Evolutionary conservation across 2,329 filamentous ascomycete genomes (phyloP).

Genomic region (Chaetomium sp.): DNA sequence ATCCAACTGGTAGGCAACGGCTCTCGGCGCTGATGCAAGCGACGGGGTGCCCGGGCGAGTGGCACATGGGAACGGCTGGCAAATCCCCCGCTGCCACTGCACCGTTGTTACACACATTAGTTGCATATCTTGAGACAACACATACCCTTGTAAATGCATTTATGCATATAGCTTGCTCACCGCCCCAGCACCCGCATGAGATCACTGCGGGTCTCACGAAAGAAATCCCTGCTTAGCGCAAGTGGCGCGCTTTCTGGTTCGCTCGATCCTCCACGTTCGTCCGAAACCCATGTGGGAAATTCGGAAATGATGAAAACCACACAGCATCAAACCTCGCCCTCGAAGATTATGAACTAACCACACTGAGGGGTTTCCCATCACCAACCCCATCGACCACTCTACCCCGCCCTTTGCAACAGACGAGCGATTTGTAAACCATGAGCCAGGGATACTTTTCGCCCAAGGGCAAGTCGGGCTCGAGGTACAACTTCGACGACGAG

Average conservation of each 20-base stretch:
- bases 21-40: too few species aligned
- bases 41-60: too few species aligned
- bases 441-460: constrained; percentile 52
- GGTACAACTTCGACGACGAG: constrained; percentile 27
- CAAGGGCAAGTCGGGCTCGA: constrained; percentile 46
- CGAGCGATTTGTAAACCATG: constrained; percentile 34
- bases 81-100: neutral
- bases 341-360: constrained; percentile 5
- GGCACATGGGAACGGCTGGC: neutral
- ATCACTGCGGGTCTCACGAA: constrained; percentile 1
- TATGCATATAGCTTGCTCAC: neutral
- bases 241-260: constrained; percentile 8
- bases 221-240: constrained; percentile 1
- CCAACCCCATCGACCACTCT: constrained; percentile 1
- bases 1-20: neutral
- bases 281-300: constrained; percentile 3
- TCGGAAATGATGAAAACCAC: constrained; percentile 3
- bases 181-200: neutral
- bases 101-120: neutral
- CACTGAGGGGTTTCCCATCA: neutral
- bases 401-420: constrained; percentile 1
- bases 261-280: constrained; percentile 8
- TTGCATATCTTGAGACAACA: neutral
- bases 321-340: neutral
- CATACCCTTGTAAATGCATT: neutral